A percentile compares a stretch with the other conserved stretches of the same genome.
phyloP scores from a whole-genome alignment of 2,329 filamentous ascomycete species.

The Thermoascus crustaceus region DNA sequence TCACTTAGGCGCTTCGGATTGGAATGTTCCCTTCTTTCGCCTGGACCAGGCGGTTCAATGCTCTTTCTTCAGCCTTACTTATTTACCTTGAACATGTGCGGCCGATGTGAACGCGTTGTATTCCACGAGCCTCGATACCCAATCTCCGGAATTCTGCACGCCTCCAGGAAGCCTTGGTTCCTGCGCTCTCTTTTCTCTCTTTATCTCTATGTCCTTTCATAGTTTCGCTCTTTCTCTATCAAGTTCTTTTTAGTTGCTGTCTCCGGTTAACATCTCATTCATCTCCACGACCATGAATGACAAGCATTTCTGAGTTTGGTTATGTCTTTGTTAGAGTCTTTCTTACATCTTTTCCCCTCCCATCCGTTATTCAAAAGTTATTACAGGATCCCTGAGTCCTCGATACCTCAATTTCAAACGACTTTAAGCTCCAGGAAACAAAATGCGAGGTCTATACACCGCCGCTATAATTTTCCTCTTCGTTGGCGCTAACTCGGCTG shows the following conservation, averaged over 20 bases:
- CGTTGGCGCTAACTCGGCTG: slow-evolving; percentile 13
- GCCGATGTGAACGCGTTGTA: not conserved
- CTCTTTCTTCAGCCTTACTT: not conserved
- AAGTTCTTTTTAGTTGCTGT: slow-evolving; percentile 5
- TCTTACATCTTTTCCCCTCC: not conserved
- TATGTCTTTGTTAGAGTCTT: not conserved
- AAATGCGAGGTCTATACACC: slow-evolving; percentile 12
- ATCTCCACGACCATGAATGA: not conserved
- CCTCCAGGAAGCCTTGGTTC: not conserved
- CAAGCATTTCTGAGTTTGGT: not conserved
- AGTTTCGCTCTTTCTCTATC: slow-evolving; percentile 4
- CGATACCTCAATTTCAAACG: not conserved
- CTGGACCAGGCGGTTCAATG: not conserved
- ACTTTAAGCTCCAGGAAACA: slow-evolving; percentile 1
- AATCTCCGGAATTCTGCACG: not conserved
- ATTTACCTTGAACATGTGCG: not conserved
- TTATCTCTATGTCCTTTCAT: not conserved
- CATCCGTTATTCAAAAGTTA: not conserved
- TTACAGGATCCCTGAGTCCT: not conserved
- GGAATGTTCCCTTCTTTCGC: not conserved
- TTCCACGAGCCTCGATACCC: not conserved
- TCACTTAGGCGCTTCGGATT: not conserved
- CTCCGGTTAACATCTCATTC: slow-evolving; percentile 2
- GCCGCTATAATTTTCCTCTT: slow-evolving; percentile 9
- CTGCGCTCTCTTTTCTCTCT: not conserved